Conservation (phyloP, 441 rosid species). For the Euphorbia celastroides region DNA sequence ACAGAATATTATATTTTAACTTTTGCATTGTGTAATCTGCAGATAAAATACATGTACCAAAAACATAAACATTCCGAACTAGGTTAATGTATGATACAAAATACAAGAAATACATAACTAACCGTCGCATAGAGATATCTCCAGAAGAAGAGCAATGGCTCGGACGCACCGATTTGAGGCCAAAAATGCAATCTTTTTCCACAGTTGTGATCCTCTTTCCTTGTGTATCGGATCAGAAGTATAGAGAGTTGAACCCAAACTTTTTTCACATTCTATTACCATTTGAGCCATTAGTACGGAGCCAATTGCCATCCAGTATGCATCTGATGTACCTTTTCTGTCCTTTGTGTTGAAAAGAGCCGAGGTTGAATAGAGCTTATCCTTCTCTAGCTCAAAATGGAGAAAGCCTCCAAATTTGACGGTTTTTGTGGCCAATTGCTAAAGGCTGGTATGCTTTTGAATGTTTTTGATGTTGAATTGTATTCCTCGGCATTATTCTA, state of each 20-base stretch:
- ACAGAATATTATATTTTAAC: neutral
- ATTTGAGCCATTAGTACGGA: slow-evolving; percentile 34
- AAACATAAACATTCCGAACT: neutral
- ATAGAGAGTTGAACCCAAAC: slow-evolving; percentile 73
- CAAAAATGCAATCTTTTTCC: no score
- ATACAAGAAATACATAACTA: no score
- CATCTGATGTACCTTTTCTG: slow-evolving; percentile 74
- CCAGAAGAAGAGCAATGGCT: no score
- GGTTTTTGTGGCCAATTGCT: slow-evolving; percentile 51
- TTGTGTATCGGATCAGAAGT: no score
- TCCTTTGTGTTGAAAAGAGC: slow-evolving; percentile 37
- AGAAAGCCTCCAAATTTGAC: slow-evolving; percentile 38
- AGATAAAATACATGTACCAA: neutral
- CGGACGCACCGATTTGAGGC: no score
- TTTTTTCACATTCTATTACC: slow-evolving; percentile 44
- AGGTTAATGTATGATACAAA: no score
- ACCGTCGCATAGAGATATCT: no score
- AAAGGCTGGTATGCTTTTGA: slow-evolving; percentile 39
- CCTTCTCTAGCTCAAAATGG: slow-evolving; percentile 19
- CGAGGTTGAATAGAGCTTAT: slow-evolving; percentile 6
- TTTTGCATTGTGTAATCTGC: neutral
- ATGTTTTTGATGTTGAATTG: slow-evolving; percentile 29
- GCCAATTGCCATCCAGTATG: slow-evolving; percentile 92
- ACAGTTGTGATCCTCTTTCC: no score
- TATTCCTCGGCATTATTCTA: slow-evolving; percentile 63